A percentile compares a stretch with the other conserved stretches of the same genome.
Conservation (phyloP, 768 basidiomycete species). For the Russula olivacea region DNA sequence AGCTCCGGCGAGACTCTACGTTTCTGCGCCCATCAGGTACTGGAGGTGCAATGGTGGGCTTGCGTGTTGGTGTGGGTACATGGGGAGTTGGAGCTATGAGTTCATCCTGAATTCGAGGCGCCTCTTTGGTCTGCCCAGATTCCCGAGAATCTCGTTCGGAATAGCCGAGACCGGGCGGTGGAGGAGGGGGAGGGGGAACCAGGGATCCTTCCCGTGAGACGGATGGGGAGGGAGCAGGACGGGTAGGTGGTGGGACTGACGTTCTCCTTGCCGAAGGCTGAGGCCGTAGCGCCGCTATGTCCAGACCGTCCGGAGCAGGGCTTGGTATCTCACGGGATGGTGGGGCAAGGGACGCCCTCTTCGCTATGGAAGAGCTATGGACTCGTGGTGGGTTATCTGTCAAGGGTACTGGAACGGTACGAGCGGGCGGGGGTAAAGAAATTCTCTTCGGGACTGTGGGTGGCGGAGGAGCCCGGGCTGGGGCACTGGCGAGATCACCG, state of each 20-base stretch:
- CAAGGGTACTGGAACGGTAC: conserved; percentile 10
- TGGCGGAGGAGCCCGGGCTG: background rate
- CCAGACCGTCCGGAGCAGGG: conserved; percentile 2
- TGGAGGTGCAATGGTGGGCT: conserved; percentile 10
- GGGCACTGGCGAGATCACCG: background rate
- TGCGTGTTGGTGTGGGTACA: background rate
- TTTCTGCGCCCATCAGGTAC: conserved; percentile 13
- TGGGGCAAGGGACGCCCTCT: conserved; percentile 17
- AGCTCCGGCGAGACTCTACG: conserved; percentile 16
- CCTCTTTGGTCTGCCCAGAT: conserved; percentile 4
- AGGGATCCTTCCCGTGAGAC: background rate
- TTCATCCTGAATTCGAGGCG: conserved; percentile 8
- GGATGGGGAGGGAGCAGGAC: conserved; percentile 14
- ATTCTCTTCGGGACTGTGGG: conserved; percentile 16
- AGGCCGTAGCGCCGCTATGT: conserved; percentile 7
- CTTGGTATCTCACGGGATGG: conserved; percentile 8
- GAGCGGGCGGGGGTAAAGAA: conserved; percentile 21
- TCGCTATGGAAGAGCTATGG: conserved; percentile 4
- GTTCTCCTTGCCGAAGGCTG: conserved; percentile 15
- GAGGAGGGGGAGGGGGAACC: conserved; percentile 4
- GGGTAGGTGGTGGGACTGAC: conserved; percentile 18
- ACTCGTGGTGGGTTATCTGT: background rate
- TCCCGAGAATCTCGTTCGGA: conserved; percentile 16
- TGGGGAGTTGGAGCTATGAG: background rate
- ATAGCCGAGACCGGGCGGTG: background rate